These are phyloP conservation scores for Colletotrichum sp. DNA, from an alignment of 2,329 filamentous ascomycete species.

Conservation along the genomic window DNA sequence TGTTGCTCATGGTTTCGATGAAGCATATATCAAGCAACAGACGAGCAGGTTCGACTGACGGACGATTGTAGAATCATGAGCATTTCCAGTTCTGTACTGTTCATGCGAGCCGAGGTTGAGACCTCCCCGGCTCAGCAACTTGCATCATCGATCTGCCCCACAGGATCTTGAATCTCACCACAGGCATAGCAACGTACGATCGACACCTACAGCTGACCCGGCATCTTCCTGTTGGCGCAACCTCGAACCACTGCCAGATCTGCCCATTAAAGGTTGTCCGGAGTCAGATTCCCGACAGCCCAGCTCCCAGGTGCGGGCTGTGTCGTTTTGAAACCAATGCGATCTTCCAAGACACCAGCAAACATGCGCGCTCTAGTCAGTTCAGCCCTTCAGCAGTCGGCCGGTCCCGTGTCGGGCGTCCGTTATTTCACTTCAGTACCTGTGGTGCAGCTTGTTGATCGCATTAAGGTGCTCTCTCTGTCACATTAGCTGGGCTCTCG, in stretches of 20 bases:
- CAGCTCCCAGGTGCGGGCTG: not conserved
- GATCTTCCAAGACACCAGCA: not conserved
- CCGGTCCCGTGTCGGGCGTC: not conserved
- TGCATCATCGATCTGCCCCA: conserved; percentile 6
- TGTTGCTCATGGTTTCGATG: not conserved
- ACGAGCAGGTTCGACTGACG: not conserved
- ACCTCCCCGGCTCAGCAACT: not conserved
- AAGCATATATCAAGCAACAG: not conserved
- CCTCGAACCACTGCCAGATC: not conserved
- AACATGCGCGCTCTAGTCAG: not conserved
- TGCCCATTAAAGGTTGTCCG: not conserved
- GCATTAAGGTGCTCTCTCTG: not conserved
- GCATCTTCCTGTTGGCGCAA: not conserved
- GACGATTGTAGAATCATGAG: not conserved
- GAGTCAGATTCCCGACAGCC: not conserved
- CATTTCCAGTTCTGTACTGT: not conserved
- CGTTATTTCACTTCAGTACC: not conserved
- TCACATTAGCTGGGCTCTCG: not conserved
- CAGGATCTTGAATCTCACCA: not conserved
- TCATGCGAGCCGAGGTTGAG: conserved; percentile 8
- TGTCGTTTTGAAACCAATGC: not conserved
- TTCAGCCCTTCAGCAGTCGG: not conserved
- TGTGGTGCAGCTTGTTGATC: not conserved
- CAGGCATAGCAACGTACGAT: conserved; percentile 2
- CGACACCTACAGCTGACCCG: not conserved